Base-by-base conservation (phyloP, 176 grass and related monocot genomes). In the Avena sativa region DNA sequence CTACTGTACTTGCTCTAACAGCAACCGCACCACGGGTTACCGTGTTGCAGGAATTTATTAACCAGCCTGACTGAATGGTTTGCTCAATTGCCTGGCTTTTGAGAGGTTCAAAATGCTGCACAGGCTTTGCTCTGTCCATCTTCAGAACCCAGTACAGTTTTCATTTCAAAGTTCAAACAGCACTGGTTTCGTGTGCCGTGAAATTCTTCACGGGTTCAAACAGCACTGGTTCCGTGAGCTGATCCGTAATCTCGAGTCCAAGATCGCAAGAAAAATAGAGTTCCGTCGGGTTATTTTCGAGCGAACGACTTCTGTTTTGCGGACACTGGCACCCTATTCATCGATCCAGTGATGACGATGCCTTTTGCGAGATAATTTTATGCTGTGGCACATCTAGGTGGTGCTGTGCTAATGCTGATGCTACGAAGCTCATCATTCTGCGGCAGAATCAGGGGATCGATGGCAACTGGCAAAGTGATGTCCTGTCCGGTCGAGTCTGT, bases 271-370 rank as follows among this genome's bases (percentile, higher is more conserved):
- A n/a, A 36, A 53, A 19, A 3, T n/a, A 23, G 56, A 16, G 43
- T 43, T 16, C 13, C 52, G 28, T 28, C 15, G 1, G 11, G 67
- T 89, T 75, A 57, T 80, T 80, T 85, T 89, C 87, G 10, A 19
- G 28, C 28, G 28, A 1, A 28, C 28, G 28, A 28, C 28, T 28
- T 28, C 2, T 28, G 28, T 28, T 28, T 28, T 28, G 28, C 28
- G 28, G 28, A 28, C 28, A 28, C 28, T 28, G 28, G 28, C 28
- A 2, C 28, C 28, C 28, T 28, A 1, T 28, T 28, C 28, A 28
- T 28, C 28, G 28, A 28, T 28, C 28, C 28, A 28, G 28, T 28
- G 28, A 28, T 2, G 28, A 28, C 28, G 28, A 28, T 28, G 28
- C 28, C 28, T 28, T 28, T 1, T 28, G 28, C 28, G 28, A 28